Percentiles rank a stretch among this genome's conserved stretches.
phyloP scores from a whole-genome alignment of 129 eudicot genomes.

The Saussurea involucrata region DNA sequence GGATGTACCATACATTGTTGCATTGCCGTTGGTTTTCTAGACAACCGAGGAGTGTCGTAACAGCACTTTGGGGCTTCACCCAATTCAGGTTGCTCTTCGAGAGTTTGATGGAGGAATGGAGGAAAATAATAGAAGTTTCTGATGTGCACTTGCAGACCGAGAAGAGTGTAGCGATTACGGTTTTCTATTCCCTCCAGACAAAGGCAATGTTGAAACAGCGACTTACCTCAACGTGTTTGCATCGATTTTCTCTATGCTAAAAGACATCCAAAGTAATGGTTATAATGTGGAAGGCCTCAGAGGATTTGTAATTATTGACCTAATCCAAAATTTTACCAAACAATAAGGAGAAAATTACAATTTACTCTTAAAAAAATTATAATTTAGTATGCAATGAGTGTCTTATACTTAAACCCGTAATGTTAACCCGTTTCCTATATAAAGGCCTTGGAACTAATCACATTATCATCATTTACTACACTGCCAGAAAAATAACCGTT shows the following conservation, averaged over 20 bases:
- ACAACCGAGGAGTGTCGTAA: slow-evolving; percentile 98
- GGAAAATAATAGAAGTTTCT: neutral
- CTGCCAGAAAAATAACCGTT: too few relatives aligned
- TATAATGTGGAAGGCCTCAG: slow-evolving; percentile 89
- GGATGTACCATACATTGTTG: slow-evolving; percentile 90
- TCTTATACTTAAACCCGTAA: too few relatives aligned
- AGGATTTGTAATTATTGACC: too few relatives aligned
- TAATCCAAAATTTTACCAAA: too few relatives aligned
- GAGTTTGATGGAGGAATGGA: slow-evolving; percentile 87
- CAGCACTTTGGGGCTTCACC: slow-evolving; percentile 97
- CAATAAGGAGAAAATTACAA: too few relatives aligned
- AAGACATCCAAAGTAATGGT: slow-evolving; percentile 76
- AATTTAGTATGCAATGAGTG: too few relatives aligned
- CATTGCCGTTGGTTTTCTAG: slow-evolving; percentile 94
- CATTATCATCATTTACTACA: too few relatives aligned
- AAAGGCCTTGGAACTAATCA: too few relatives aligned
- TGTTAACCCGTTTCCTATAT: too few relatives aligned
- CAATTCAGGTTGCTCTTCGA: slow-evolving; percentile 96
- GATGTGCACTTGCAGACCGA: slow-evolving; percentile 53
- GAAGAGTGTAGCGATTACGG: slow-evolving; percentile 92
- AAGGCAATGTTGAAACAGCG: slow-evolving; percentile 97
- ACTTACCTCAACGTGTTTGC: slow-evolving; percentile 94
- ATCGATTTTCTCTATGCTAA: slow-evolving; percentile 79
- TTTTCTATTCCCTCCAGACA: slow-evolving; percentile 99
- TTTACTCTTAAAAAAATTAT: too few relatives aligned